Evolutionary conservation across 208 protist species (phyloP).

Genomic region (Crithidia sp.): DNA sequence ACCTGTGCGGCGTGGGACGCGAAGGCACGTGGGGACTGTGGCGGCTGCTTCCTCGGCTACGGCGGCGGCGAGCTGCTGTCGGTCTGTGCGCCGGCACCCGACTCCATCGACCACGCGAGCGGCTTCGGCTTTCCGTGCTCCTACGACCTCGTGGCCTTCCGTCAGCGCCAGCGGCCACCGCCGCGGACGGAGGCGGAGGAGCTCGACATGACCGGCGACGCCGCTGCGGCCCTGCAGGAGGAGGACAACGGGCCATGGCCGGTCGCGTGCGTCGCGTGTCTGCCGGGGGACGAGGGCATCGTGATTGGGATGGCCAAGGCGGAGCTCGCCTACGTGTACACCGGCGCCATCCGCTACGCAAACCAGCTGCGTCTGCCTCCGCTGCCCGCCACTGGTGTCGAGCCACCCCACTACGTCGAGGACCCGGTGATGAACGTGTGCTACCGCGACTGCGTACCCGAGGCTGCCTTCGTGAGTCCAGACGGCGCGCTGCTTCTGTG

Average conservation of each 20-base stretch:
- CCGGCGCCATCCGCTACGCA: slow-evolving; percentile 62
- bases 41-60: slow-evolving; percentile 74
- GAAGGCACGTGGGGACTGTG: slow-evolving; percentile 13
- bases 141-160: slow-evolving; percentile 76
- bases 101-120: slow-evolving; percentile 59
- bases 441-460: slow-evolving; percentile 66
- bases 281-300: slow-evolving; percentile 37
- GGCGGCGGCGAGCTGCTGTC: slow-evolving; percentile 72
- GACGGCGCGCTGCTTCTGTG: slow-evolving; percentile 52
- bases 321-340: slow-evolving; percentile 84
- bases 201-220: slow-evolving; percentile 67
- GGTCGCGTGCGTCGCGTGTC: slow-evolving; percentile 47
- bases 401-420: slow-evolving; percentile 87
- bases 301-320: slow-evolving; percentile 66
- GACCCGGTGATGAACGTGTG: slow-evolving; percentile 88
- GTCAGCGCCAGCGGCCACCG: slow-evolving; percentile 70
- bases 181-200: slow-evolving; percentile 61
- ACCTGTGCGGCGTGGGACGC: slow-evolving; percentile 75
- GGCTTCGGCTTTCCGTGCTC: slow-evolving; percentile 70
- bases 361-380: slow-evolving; percentile 62
- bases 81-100: slow-evolving; percentile 49
- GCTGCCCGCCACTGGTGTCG: slow-evolving; percentile 85
- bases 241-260: slow-evolving; percentile 86
- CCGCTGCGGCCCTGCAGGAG: slow-evolving; percentile 54
- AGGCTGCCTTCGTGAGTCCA: slow-evolving; percentile 42